Percentiles rank a stretch among this genome's conserved stretches.
Conservation (phyloP, 2,329 filamentous ascomycete species). For the Rosellinia necatrix region DNA sequence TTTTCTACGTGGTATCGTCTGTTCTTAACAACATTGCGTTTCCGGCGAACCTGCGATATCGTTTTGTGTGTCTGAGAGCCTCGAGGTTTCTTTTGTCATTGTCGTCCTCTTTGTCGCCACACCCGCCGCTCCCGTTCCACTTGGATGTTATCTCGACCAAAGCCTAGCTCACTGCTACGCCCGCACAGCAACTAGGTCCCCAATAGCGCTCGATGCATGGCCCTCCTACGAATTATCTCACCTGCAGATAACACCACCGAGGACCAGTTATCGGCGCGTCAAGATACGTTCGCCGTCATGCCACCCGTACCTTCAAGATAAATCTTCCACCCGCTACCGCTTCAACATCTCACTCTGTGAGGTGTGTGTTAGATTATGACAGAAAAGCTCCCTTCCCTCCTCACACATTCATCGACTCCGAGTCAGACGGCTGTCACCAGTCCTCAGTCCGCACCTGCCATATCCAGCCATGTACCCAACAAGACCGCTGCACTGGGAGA, state of each 20-base stretch:
- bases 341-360: conserved; percentile 45
- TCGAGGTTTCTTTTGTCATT: conserved; percentile 36
- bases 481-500: conserved; percentile 62
- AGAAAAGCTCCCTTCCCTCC: conserved; percentile 59
- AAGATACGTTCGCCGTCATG: conserved; percentile 61
- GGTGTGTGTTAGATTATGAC: conserved; percentile 64
- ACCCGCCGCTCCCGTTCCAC: conserved; percentile 4
- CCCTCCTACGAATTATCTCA: conserved; percentile 14
- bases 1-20: conserved; percentile 23
- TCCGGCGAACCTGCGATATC: conserved; percentile 23
- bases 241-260: conserved; percentile 18
- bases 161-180: conserved; percentile 12
- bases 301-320: conserved; percentile 58
- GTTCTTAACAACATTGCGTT: conserved; percentile 18
- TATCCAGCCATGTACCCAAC: conserved; percentile 48
- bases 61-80: conserved; percentile 27
- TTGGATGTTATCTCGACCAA: conserved; percentile 21
- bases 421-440: conserved; percentile 53
- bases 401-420: conserved; percentile 60
- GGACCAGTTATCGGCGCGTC: conserved; percentile 42
- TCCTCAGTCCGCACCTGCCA: conserved; percentile 44
- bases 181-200: conserved; percentile 15
- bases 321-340: conserved; percentile 36
- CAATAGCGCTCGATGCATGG: conserved; percentile 21
- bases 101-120: conserved; percentile 35